Conservation (phyloP, 306 rosid species). For the Aeschynomene evenia region DNA sequence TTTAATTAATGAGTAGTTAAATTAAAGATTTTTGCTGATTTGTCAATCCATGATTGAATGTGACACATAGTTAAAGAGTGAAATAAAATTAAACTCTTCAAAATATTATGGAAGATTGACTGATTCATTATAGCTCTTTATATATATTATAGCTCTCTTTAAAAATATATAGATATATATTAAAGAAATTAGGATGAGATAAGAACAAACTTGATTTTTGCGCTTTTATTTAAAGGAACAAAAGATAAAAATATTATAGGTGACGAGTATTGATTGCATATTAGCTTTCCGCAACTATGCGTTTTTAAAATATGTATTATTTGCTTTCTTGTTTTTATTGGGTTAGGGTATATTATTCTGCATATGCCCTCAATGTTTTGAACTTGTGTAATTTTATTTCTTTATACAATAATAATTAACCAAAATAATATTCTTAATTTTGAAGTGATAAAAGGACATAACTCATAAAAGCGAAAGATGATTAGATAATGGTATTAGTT, state of each 20-base stretch:
- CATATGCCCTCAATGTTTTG: constrained; percentile 31
- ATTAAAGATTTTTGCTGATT: no score
- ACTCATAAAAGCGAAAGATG: constrained; percentile 34
- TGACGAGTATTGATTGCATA: constrained; percentile 52
- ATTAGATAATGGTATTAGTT: constrained; percentile 1
- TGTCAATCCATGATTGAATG: no score
- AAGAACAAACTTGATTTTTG: constrained; percentile 41
- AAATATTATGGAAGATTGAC: no score
- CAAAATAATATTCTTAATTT: background rate
- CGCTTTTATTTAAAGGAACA: constrained; percentile 20
- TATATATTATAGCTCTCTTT: no score
- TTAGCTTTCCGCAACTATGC: constrained; percentile 41
- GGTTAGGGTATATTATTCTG: constrained; percentile 30
- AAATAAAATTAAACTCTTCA: no score
- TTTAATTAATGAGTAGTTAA: no score
- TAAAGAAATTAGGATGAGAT: constrained; percentile 37
- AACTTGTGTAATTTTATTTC: constrained; percentile 17
- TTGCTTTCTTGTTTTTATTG: constrained; percentile 15
- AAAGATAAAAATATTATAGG: constrained; percentile 25
- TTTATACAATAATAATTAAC: background rate
- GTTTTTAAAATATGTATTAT: constrained; percentile 31
- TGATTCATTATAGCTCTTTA: no score
- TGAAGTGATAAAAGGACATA: constrained; percentile 23
- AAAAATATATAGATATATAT: background rate
- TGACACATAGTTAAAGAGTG: no score